A percentile compares a stretch with the other conserved stretches of the same genome.
These are phyloP conservation scores for Fraxinus americana DNA, from an alignment of 257 asterid genomes.

Conservation along the genomic window DNA sequence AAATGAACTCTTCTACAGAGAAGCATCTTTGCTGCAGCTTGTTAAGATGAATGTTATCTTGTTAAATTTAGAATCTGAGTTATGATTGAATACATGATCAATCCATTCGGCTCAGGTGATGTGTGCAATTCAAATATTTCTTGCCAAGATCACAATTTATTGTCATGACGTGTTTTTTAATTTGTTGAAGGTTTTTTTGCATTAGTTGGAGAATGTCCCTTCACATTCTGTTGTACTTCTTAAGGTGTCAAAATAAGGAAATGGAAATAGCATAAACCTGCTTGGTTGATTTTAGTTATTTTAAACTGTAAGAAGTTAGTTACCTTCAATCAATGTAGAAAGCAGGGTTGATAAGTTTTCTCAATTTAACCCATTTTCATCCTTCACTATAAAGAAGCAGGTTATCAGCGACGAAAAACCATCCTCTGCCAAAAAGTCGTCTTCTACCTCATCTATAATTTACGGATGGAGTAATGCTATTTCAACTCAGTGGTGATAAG, in stretches of 20 bases:
- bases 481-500: no score
- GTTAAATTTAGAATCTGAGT: not conserved
- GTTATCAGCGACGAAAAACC: no score
- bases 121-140: not conserved
- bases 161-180: not conserved
- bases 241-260: not conserved
- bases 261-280: not conserved
- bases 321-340: no score
- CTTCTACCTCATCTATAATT: no score
- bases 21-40: not conserved
- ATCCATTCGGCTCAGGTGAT: not conserved
- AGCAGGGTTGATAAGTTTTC: no score
- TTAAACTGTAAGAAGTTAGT: no score
- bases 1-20: not conserved
- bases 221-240: not conserved
- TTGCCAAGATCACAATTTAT: not conserved
- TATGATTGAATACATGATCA: not conserved
- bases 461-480: no score
- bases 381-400: no score
- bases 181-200: not conserved
- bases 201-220: constrained; percentile 3
- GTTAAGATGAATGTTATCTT: not conserved
- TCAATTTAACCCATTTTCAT: no score
- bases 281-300: not conserved
- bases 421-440: no score